Base-by-base conservation (phyloP, 2,329 filamentous ascomycete species). In the Exophiala xenobiotica region DNA sequence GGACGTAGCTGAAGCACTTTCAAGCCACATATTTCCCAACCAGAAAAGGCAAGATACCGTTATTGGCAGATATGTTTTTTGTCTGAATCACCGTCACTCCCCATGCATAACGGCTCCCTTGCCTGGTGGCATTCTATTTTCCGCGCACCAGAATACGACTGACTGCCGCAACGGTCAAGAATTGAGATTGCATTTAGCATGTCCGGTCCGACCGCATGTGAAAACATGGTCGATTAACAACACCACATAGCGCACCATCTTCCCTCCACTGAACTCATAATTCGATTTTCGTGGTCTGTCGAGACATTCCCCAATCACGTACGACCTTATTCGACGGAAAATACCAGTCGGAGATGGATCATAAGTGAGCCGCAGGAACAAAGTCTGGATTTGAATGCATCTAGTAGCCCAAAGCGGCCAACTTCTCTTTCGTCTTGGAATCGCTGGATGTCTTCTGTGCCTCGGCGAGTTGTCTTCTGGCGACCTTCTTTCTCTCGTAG, bases 401-500 rank as follows among this genome's bases (percentile, higher is more conserved):
- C 67, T 96, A 97, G 85, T 95, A 96, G 75, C 91, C 92, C 78
- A 82, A 90, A 70, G 85, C 79, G 78, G 88, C 88, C 74, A 97
- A 87, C 77, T 93, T 86, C 81, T 87, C 81, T 78, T 86, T 83
- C 74, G 87, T 89, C 84, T 93, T 90, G 73, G 82, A 79, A 78
- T 92, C 86, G 74, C 83, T 85, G 66, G 90, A 89, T 75, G 80
- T 88, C 87, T 92, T 92, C 86, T 95, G 87, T 68, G 92, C 91
- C 74, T 96, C 88, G 67, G 85, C 81, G 68, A 96, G 79, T 81
- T 95, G 89, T 83, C 87, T 88, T 74, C 87, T 83, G 67, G 88
- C 88, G 66, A 90, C 84, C 90, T 95, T 96, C 93, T 97, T 99
- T 85, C 91, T 90, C 84, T 95, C 91, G 85, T 97, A 97, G 88